Evolutionary conservation across 225 moss, liverwort and hornwort genomes (phyloP).

Genomic region (Physcomitrellopsis africana): DNA sequence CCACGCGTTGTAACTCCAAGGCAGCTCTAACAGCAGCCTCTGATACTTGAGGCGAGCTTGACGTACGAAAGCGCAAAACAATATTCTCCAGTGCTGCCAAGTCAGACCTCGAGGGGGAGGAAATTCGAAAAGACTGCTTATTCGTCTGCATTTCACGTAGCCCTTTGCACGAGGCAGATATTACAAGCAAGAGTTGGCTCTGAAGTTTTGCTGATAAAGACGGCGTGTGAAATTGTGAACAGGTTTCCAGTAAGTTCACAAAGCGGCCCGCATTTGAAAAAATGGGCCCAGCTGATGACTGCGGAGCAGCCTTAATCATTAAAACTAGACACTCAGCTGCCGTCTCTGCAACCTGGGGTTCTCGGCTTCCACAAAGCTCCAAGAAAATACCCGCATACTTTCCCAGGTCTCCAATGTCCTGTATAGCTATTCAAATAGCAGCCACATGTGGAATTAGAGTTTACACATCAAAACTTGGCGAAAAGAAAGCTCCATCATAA

Average conservation of each 20-base stretch:
- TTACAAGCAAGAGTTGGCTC: conserved; percentile 57
- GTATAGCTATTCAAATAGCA: conserved; percentile 37
- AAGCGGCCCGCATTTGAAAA: conserved; percentile 51
- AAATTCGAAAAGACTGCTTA: conserved; percentile 32
- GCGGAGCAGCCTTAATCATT: conserved; percentile 57
- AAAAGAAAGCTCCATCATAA: too few relatives aligned
- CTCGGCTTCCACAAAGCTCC: conserved; percentile 74
- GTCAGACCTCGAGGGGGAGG: conserved; percentile 42
- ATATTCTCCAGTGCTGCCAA: conserved; percentile 63
- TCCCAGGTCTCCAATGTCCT: conserved; percentile 68
- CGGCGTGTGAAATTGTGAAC: conserved; percentile 50
- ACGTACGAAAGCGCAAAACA: conserved; percentile 60
- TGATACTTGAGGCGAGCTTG: conserved; percentile 58
- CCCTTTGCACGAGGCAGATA: conserved; percentile 66
- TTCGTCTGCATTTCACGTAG: conserved; percentile 30
- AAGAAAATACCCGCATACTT: conserved; percentile 67
- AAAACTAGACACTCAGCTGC: conserved; percentile 69
- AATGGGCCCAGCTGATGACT: conserved; percentile 45
- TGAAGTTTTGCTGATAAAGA: conserved; percentile 47
- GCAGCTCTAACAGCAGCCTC: conserved; percentile 71
- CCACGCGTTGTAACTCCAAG: conserved; percentile 66
- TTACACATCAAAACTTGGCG: neutral
- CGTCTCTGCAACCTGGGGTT: conserved; percentile 63
- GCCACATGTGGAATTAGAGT: neutral
- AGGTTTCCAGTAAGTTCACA: conserved; percentile 56